phyloP scores from a whole-genome alignment of 768 basidiomycete species.

The Hypholoma sublateritium region DNA sequence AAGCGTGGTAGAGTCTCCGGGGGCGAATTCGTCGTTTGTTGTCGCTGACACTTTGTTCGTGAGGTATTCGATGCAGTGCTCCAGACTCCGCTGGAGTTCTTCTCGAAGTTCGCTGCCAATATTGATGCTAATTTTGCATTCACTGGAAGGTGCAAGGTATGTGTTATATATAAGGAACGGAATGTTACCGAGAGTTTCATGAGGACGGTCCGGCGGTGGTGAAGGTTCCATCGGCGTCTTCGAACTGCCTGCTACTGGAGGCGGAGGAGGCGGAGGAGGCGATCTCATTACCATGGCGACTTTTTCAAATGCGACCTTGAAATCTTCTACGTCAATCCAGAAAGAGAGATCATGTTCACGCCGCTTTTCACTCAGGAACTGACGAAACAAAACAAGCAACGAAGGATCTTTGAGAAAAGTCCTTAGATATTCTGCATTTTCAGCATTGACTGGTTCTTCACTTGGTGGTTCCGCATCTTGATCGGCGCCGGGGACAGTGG shows the following conservation, averaged over 20 bases:
- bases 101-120: not conserved
- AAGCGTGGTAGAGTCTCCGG: not conserved
- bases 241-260: slow-evolving; percentile 4
- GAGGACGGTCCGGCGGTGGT: not conserved
- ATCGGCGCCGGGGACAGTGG: not conserved
- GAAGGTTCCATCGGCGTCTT: not conserved
- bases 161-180: slow-evolving; percentile 13
- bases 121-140: slow-evolving; percentile 4
- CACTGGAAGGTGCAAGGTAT: slow-evolving; percentile 3
- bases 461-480: not conserved
- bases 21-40: not conserved
- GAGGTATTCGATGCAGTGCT: slow-evolving; percentile 1
- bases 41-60: not conserved
- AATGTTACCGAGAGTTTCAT: slow-evolving; percentile 6
- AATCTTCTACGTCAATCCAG: slow-evolving; percentile 14
- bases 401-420: slow-evolving; percentile 1
- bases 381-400: slow-evolving; percentile 1
- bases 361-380: slow-evolving; percentile 8
- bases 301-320: slow-evolving; percentile 6
- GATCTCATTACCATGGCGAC: not conserved
- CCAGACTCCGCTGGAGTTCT: not conserved
- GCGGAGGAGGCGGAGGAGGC: not conserved
- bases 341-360: slow-evolving; percentile 9
- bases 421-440: slow-evolving; percentile 3
- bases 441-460: not conserved